Evolutionary conservation across 331 rosid species (phyloP).

Genomic region (Ulmus americana): DNA sequence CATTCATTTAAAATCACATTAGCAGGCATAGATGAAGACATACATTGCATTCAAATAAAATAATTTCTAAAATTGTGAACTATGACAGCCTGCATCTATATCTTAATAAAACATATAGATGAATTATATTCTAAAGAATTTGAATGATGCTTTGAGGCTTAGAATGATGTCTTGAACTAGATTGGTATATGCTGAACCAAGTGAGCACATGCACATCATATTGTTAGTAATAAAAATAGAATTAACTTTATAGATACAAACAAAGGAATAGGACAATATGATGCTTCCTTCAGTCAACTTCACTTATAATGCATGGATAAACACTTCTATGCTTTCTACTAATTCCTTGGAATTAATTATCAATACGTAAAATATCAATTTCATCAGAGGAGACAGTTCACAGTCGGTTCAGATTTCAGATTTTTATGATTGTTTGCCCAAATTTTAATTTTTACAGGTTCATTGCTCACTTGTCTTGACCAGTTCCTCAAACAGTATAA

Average conservation of each 20-base stretch:
- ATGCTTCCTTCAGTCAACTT: background rate
- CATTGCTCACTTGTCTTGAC: background rate
- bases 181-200: background rate
- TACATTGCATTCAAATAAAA: background rate
- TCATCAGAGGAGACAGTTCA: background rate
- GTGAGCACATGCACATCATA: background rate
- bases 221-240: background rate
- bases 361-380: background rate
- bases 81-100: background rate
- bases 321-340: background rate
- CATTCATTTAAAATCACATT: background rate
- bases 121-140: background rate
- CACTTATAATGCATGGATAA: background rate
- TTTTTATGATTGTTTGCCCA: background rate
- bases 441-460: background rate
- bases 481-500: background rate
- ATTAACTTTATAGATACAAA: background rate
- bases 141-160: background rate
- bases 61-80: background rate
- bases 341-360: background rate
- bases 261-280: background rate
- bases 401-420: too few relatives aligned
- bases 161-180: background rate
- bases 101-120: background rate
- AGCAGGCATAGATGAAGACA: background rate